Conservation (phyloP, 179 eudicot species). For the Silene coronaria region DNA sequence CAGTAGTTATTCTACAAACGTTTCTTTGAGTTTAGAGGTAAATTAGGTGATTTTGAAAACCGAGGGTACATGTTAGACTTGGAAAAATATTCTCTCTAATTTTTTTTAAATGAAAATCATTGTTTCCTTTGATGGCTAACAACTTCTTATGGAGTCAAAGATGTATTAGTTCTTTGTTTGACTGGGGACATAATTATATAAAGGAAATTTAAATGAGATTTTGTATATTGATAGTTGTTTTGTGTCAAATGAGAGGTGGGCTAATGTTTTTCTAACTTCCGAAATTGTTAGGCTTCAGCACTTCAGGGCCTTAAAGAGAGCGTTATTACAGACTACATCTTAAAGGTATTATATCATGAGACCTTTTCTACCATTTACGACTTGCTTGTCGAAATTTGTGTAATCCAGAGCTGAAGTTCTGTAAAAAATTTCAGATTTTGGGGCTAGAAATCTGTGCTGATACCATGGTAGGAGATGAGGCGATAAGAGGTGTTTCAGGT, state of each 20-base stretch:
- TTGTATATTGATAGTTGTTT: no score
- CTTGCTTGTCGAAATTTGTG: background rate
- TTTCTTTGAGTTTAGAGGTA: no score
- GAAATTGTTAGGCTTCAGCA: slow-evolving; percentile 26
- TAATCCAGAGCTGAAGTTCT: background rate
- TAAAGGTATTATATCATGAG: slow-evolving; percentile 27
- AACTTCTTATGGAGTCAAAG: no score
- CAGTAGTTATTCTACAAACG: no score
- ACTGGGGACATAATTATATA: no score
- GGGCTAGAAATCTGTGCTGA: slow-evolving; percentile 43
- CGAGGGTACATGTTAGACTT: no score
- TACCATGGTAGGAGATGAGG: slow-evolving; percentile 43
- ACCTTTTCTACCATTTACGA: background rate
- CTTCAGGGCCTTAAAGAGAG: slow-evolving; percentile 32
- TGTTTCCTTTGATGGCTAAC: no score
- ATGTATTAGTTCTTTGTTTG: no score
- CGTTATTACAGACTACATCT: slow-evolving; percentile 41
- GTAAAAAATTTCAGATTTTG: slow-evolving; percentile 25
- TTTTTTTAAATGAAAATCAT: no score
- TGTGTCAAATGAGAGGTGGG: background rate
- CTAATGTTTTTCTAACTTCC: background rate
- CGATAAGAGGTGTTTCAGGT: slow-evolving; percentile 42
- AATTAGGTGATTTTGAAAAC: no score
- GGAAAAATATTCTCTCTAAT: no score
- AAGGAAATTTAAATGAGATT: no score